Evolutionary conservation across 2,329 filamentous ascomycete species (phyloP).

Genomic region (Xylariaceae sp.): DNA sequence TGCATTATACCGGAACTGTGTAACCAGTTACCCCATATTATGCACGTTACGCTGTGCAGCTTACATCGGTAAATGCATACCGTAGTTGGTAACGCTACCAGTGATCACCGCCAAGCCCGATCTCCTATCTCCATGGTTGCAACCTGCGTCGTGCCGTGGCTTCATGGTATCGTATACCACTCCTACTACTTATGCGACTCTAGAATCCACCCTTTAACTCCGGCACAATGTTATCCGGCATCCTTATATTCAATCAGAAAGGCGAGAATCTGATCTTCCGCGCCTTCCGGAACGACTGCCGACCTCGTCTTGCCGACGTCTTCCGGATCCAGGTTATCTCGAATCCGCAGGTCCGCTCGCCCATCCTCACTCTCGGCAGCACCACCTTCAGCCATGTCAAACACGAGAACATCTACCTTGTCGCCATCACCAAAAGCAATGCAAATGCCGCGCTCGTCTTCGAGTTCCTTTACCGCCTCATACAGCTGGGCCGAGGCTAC

Average conservation of each 20-base stretch:
- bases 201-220: conserved; percentile 13
- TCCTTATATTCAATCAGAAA: conserved; percentile 98
- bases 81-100: too few species aligned
- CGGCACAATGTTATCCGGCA: conserved; percentile 83
- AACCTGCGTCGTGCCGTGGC: not conserved
- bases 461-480: conserved; percentile 92
- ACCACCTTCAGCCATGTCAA: conserved; percentile 99
- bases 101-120: not conserved
- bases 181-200: not conserved
- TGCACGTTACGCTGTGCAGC: too few species aligned
- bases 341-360: conserved; percentile 94
- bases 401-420: conserved; percentile 97
- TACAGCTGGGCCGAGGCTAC: conserved; percentile 86
- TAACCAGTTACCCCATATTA: too few species aligned
- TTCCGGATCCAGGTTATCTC: conserved; percentile 99
- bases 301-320: conserved; percentile 93
- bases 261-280: conserved; percentile 99
- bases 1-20: too few species aligned
- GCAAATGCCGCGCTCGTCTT: conserved; percentile 97
- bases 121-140: not conserved
- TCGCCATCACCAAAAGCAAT: conserved; percentile 97
- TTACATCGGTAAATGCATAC: too few species aligned
- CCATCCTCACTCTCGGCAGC: conserved; percentile 92
- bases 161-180: not conserved
- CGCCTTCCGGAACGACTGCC: conserved; percentile 97